Evolutionary conservation across 148 eudicot species (phyloP), one percentile per base, ranked within the genome.

Genomic region (Oxyria digyna): DNA sequence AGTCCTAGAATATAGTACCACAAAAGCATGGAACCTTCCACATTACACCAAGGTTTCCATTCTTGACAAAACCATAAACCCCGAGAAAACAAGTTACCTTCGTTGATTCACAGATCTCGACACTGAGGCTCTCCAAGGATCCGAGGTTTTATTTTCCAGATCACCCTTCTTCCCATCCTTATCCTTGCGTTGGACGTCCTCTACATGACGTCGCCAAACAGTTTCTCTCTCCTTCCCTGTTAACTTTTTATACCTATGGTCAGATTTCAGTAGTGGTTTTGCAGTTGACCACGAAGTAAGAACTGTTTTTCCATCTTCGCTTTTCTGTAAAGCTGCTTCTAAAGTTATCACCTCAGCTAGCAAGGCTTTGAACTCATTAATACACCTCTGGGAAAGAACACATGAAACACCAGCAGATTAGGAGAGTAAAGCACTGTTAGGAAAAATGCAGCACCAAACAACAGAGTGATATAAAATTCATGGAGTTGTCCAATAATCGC

Each of bases 241-340:
- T 87, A 87, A 69, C 78, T 80, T 88, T 37, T 78, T 69, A 75
- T 88, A 95, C 75, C 97, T 78, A 24, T 74, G 74, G 65, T 95
- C 99, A 11, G 78, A 71, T 73, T 85, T 95, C 18, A 95, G 78
- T 71, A 80, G 76, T 24, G 70, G 79, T 82, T 91, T 95, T 41
- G 99, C 99, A 23, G 97, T 88, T 65, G 97, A 91, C 99, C 99
- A 95, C 21, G 99, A 95, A 55, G 72, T 85, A 54, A 85, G 67
- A 20, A 81, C 83, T 31, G 99, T 88, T 81, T 85, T 95, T 67
- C 96, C 86, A 59, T 84, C 91, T 63, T 90, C 90, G 50, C 78
- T 80, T 78, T 91, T 89, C 69, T 77, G 79, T 18, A 71, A 63
- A 41, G 90, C 90, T 42, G 80, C 82, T 74, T 87, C 91, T 8